Evolutionary conservation across 1,139 yeast genomes (phyloP).

Genomic region (Yamadazyma epiphylla): DNA sequence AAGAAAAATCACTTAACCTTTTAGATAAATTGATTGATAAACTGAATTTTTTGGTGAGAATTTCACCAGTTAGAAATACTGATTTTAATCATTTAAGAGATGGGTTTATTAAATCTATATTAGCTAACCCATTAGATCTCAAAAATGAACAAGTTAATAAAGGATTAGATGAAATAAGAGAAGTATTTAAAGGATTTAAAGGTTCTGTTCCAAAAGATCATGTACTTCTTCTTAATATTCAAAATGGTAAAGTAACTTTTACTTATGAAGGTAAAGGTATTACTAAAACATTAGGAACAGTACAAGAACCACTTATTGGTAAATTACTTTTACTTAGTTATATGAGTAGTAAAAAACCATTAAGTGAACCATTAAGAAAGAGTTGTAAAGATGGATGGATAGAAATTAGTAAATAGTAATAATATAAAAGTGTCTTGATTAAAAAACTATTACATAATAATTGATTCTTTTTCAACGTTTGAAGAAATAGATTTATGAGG

Average conservation of each 20-base stretch:
- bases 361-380: constrained; percentile 39
- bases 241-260: constrained; percentile 44
- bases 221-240: constrained; percentile 44
- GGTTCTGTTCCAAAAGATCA: constrained; percentile 69
- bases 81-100: constrained; percentile 87
- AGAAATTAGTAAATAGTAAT: constrained; percentile 1
- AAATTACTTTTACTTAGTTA: constrained; percentile 58
- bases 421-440: not conserved
- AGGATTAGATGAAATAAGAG: constrained; percentile 57
- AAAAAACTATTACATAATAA: constrained; percentile 69
- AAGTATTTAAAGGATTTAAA: constrained; percentile 43
- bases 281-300: constrained; percentile 41
- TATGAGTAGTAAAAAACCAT: constrained; percentile 58
- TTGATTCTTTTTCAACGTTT: constrained; percentile 95
- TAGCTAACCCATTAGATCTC: constrained; percentile 47
- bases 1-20: constrained; percentile 41
- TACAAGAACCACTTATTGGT: constrained; percentile 46
- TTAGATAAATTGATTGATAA: constrained; percentile 56
- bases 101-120: constrained; percentile 77
- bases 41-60: constrained; percentile 63
- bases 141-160: constrained; percentile 35
- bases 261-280: constrained; percentile 35
- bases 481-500: constrained; percentile 97
- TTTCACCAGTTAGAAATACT: constrained; percentile 84
- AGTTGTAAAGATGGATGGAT: constrained; percentile 30